A percentile compares a stretch with the other conserved stretches of the same genome.
phyloP scores from a whole-genome alignment of 2,329 filamentous ascomycete genomes.

The Trichoderma cornu-damae region DNA sequence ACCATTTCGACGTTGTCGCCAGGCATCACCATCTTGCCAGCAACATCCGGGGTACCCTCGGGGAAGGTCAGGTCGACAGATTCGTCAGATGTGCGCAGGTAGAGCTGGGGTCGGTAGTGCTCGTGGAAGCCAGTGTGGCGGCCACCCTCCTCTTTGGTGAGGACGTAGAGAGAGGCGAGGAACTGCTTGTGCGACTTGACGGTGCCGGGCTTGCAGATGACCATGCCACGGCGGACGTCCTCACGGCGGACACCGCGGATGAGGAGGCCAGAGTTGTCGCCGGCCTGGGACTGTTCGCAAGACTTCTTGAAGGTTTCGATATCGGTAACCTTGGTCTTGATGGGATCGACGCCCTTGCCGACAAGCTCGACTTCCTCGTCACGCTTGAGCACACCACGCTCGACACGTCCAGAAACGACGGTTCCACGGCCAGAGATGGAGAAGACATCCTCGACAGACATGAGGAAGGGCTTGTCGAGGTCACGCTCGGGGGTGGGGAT shows the following conservation, averaged over 20 bases:
- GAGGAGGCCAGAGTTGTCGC: constrained; percentile 96
- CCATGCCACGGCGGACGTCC: constrained; percentile 92
- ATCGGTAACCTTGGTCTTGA: constrained; percentile 99
- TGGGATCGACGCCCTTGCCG: constrained; percentile 71
- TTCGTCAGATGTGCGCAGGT: constrained; percentile 86
- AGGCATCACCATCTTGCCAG: constrained; percentile 85
- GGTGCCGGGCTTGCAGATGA: constrained; percentile 75
- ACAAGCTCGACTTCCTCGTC: constrained; percentile 93
- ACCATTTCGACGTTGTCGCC: constrained; percentile 99
- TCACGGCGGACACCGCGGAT: constrained; percentile 95
- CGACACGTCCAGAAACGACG: constrained; percentile 92
- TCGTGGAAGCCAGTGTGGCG: constrained; percentile 91
- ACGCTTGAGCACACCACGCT: constrained; percentile 90
- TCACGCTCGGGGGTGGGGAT: constrained; percentile 94
- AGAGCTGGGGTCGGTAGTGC: constrained; percentile 97
- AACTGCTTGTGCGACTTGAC: constrained; percentile 88
- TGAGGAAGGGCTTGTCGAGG: constrained; percentile 97
- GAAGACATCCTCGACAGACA: constrained; percentile 94
- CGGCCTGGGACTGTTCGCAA: constrained; percentile 90
- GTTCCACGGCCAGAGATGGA: constrained; percentile 91
- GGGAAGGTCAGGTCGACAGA: constrained; percentile 77
- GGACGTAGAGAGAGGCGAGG: constrained; percentile 91
- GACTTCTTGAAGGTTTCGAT: constrained; percentile 99
- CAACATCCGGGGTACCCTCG: constrained; percentile 68
- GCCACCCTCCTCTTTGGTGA: constrained; percentile 96